Conservation (phyloP, 148 eudicot species). For the Chenopodium quinoa region DNA sequence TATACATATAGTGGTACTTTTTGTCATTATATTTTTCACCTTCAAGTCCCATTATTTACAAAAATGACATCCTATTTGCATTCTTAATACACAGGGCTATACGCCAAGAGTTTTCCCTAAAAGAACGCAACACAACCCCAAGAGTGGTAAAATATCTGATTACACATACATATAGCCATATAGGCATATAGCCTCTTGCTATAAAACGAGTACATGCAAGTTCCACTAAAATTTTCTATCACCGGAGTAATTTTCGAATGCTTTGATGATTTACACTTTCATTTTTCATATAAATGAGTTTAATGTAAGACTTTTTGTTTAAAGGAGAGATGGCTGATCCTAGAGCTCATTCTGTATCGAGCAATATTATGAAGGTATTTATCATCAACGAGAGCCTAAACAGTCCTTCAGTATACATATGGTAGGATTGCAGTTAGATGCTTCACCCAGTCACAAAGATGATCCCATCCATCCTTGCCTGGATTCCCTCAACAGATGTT, state of each 20-base stretch:
- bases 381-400: constrained; percentile 50
- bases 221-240: not conserved
- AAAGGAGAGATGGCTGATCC: not conserved
- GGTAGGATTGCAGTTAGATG: constrained; percentile 39
- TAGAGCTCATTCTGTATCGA: not conserved
- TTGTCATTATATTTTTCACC: too few species aligned
- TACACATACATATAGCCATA: too few species aligned
- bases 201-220: not conserved
- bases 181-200: not conserved
- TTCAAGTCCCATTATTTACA: too few species aligned
- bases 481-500: constrained; percentile 59
- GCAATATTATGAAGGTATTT: not conserved
- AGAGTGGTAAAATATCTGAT: too few species aligned
- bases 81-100: too few species aligned
- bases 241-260: not conserved
- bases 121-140: too few species aligned
- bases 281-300: not conserved
- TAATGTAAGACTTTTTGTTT: not conserved
- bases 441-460: constrained; percentile 48
- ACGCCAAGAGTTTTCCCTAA: too few species aligned
- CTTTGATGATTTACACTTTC: not conserved
- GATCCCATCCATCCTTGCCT: constrained; percentile 88
- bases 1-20: too few species aligned
- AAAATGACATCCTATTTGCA: too few species aligned
- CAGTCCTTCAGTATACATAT: constrained; percentile 52